Base-by-base conservation (phyloP, 2,329 filamentous ascomycete genomes). In the Lecanicillium sp. region DNA sequence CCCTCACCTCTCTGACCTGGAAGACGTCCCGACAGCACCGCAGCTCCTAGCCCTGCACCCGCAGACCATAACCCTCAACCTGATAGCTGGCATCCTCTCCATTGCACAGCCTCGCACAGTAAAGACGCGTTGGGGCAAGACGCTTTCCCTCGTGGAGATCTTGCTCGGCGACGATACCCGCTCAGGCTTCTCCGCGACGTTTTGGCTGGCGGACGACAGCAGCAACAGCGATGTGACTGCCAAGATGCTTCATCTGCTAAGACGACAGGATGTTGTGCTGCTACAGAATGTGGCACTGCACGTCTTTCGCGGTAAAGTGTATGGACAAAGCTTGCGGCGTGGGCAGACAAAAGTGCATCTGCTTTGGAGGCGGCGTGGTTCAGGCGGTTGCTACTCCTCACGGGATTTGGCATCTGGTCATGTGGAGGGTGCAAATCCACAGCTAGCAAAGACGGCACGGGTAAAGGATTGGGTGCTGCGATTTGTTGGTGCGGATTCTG, bases 111-210 rank as follows among this genome's bases (percentile, higher is more conserved):
- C 83, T 1, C 78, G 84, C 17, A 71, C 71, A 3, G 77, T 95
- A 15, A 74, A 68, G 20, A 86, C 88, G 0, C 71, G 75, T 29
- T 81, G 74, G 64, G 76, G 81, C 18, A 60, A 63, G 10, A 66
- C 68, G 6, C 69, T 81, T 37, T 74, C 84, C 5, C 69, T 94
- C 3, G 65, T 90, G 29, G 87, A 94, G 58, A 59, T 92, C 3
- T 66, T 89, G 1, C 78, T 96, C 1, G 89, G 85, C 5, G 90
- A 97, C 57, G 85, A 95, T 37, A 94, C 88, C 0, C 77, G 72
- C 46, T 77, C 85, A 0, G 84, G 83, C 3, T 94, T 96, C 60
- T 77, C 72, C 19, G 69, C 96, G 40, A 89, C 84, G 3, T 87
- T 94, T 56, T 97, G 90, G 90, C 65, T 94, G 2, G 62, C 71